A percentile compares a stretch with the other conserved stretches of the same genome.
Conservation (phyloP, 306 rosid species). For the Glycine tomentella region DNA sequence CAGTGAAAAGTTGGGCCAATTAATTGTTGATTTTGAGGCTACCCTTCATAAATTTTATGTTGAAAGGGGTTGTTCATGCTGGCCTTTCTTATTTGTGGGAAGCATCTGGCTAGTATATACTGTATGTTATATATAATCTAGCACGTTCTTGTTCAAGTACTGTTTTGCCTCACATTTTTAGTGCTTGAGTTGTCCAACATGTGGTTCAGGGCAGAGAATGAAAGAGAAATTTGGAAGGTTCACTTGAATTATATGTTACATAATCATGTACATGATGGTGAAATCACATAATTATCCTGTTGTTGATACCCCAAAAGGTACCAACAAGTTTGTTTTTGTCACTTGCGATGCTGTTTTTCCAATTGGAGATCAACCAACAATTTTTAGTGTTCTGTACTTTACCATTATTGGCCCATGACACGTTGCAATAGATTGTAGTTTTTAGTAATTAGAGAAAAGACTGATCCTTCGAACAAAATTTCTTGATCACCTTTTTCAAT, state of each 20-base stretch:
- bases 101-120: not conserved
- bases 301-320: not conserved
- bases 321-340: not conserved
- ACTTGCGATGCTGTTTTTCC: not conserved
- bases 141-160: constrained; percentile 9
- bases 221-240: constrained; percentile 28
- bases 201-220: constrained; percentile 29
- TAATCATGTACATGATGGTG: constrained; percentile 5
- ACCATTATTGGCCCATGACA: not conserved
- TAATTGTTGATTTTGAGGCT: not conserved
- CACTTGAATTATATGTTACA: not conserved
- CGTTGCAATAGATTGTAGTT: not conserved
- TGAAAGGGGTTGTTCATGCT: constrained; percentile 53
- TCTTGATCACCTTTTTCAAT: not conserved
- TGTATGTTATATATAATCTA: not conserved
- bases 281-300: not conserved
- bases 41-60: not conserved
- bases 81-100: constrained; percentile 31
- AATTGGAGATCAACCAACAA: not conserved
- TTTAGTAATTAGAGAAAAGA: not conserved
- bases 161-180: constrained; percentile 8
- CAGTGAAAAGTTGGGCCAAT: not conserved
- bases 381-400: constrained; percentile 6
- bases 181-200: constrained; percentile 19
- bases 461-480: not conserved